Base-by-base conservation (phyloP, 2,329 filamentous ascomycete genomes). In the Cytospora piceicola region DNA sequence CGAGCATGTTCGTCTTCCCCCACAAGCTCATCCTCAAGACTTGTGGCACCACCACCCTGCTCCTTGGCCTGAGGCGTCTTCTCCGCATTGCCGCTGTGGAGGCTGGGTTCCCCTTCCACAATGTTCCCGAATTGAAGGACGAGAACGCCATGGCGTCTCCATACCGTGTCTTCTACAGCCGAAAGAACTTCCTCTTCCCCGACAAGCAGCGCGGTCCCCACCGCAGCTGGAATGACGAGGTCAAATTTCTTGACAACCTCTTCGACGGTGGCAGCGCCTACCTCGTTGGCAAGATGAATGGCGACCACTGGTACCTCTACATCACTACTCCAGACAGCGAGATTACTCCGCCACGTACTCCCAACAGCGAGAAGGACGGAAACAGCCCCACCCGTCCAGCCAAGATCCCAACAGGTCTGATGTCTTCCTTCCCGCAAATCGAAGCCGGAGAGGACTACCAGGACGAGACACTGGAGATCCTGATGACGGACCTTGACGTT, bases 271-370 rank as follows among this genome's bases (percentile, higher is more conserved):
- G 95, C 63, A 98, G 94, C 77, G 95, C 95, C 59, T 99, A 99
- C 79, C 97, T 98, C 94, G 96, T 99, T 70, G 95, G 95, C 74
- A 98, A 97, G 81, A 98, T 98, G 94, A 99, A 99, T 72, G 94
- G 95, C 66, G 95, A 99, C 77, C 95, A 99, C 74, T 99, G 95
- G 95, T 98, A 98, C 77, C 83, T 99, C 64, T 99, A 99, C 81
- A 89, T 98, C 73, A 98, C 95, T 15, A 92, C 92, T 60, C 94
- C 95, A 22, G 89, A 90, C 75, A 89, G 87, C 57, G 82, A 86
- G 62, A 82, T 96, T 70, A 96, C 94, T 0, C 93, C 94, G 6
- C 94, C 94, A 64, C 83, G 88, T 34, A 96, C 91, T 14, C 94
- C 94, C 7, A 81, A 85, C 55, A 77, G 78, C 57, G 80, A 86